Evolutionary conservation across 306 rosid species (phyloP).

Genomic region (Medicago ruthenica): DNA sequence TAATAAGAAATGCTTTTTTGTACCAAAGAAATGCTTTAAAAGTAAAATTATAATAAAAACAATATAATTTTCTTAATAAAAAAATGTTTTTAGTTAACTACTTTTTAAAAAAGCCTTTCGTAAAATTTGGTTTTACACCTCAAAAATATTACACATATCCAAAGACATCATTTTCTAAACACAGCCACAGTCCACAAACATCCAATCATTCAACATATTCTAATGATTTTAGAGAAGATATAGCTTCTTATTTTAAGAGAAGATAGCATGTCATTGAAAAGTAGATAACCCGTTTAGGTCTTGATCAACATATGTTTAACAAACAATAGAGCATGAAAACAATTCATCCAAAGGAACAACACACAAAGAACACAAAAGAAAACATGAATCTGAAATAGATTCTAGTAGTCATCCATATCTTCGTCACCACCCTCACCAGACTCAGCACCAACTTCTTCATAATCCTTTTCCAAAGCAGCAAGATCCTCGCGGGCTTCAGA

Average conservation of each 20-base stretch:
- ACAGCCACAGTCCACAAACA: neutral
- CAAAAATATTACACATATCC: too few relatives aligned
- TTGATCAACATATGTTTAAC: neutral
- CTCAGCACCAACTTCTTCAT: constrained; percentile 95
- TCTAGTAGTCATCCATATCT: constrained; percentile 68
- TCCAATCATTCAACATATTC: too few relatives aligned
- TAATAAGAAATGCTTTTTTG: too few relatives aligned
- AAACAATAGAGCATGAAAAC: neutral
- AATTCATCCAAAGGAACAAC: neutral
- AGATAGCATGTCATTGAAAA: constrained; percentile 2
- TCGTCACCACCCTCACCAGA: constrained; percentile 79
- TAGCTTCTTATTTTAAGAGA: neutral
- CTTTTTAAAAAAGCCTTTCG: too few relatives aligned
- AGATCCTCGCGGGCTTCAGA: constrained; percentile 97
- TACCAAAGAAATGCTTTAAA: too few relatives aligned
- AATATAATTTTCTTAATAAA: too few relatives aligned
- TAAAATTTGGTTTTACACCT: too few relatives aligned
- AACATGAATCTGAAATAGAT: constrained; percentile 25
- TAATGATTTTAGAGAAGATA: neutral
- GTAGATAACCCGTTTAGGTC: neutral
- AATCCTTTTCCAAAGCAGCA: constrained; percentile 93
- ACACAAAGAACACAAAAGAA: neutral
- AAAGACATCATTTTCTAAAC: too few relatives aligned
- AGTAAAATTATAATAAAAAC: too few relatives aligned
- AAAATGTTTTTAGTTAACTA: too few relatives aligned